phyloP scores from a whole-genome alignment of 2,329 filamentous ascomycete species.

The Emergomyces orientalis region DNA sequence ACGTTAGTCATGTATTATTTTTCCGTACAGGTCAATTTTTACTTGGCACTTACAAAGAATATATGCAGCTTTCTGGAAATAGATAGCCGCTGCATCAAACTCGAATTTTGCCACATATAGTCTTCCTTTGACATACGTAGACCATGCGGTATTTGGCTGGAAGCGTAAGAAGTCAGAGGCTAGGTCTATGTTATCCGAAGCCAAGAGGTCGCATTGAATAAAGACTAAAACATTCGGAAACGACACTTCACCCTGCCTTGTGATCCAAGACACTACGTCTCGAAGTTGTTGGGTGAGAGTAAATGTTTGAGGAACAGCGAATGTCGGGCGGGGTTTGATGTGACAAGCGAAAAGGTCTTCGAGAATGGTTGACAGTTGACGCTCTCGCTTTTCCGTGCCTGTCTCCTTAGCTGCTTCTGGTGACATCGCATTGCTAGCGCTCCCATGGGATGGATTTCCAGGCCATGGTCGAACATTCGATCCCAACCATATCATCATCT shows the following conservation, averaged over 20 bases:
- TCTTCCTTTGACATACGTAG: conserved; percentile 72
- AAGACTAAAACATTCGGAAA: conserved; percentile 55
- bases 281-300: conserved; percentile 35
- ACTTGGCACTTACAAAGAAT: conserved; percentile 58
- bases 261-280: conserved; percentile 38
- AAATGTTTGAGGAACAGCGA: conserved; percentile 34
- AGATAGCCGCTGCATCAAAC: conserved; percentile 59
- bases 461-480: conserved; percentile 31
- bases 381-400: conserved; percentile 17
- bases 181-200: conserved; percentile 57
- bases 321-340: conserved; percentile 35
- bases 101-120: conserved; percentile 66
- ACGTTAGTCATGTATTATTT: conserved; percentile 11
- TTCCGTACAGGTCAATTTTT: not conserved
- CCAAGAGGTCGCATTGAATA: conserved; percentile 57
- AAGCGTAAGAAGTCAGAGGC: conserved; percentile 59
- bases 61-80: conserved; percentile 75
- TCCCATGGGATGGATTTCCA: conserved; percentile 19
- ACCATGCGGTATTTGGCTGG: conserved; percentile 50
- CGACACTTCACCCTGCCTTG: conserved; percentile 46
- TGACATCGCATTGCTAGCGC: conserved; percentile 22
- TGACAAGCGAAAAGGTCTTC: conserved; percentile 38
- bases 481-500: conserved; percentile 58
- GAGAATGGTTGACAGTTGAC: conserved; percentile 29
- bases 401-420: conserved; percentile 13